phyloP scores from a whole-genome alignment of 1,284 basidiomycete genomes.

The Cystobasidium sp. region DNA sequence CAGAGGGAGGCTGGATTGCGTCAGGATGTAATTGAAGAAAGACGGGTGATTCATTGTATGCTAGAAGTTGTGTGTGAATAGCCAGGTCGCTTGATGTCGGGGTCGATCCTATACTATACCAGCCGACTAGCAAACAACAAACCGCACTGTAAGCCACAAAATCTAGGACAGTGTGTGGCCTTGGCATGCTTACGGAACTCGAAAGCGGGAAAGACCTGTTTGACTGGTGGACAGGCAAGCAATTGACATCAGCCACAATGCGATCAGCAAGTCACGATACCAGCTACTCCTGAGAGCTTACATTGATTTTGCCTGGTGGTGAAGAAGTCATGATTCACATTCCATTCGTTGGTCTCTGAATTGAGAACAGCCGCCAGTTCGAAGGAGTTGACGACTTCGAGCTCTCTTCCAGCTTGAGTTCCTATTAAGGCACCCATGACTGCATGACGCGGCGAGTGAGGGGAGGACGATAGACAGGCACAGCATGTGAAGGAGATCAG shows the following conservation, averaged over 20 bases:
- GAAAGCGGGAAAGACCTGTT: constrained; percentile 94
- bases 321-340: constrained; percentile 81
- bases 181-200: constrained; percentile 65
- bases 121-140: constrained; percentile 66
- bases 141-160: not conserved
- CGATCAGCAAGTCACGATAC: not conserved
- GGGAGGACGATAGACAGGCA: not conserved
- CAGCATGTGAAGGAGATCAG: not conserved
- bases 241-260: constrained; percentile 11
- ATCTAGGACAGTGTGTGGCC: not conserved
- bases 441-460: constrained; percentile 55
- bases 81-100: constrained; percentile 75
- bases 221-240: constrained; percentile 67
- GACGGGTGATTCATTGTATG: constrained; percentile 61
- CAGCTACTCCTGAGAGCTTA: constrained; percentile 58
- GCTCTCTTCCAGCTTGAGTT: constrained; percentile 86
- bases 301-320: constrained; percentile 85
- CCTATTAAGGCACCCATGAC: constrained; percentile 94
- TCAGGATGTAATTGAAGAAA: constrained; percentile 61
- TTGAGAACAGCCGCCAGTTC: constrained; percentile 69
- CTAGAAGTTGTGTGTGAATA: constrained; percentile 69
- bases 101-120: constrained; percentile 82
- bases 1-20: constrained; percentile 44
- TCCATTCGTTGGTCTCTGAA: constrained; percentile 55
- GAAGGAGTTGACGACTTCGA: constrained; percentile 96